Base-by-base conservation (phyloP, 1,139 yeast genomes). In the Nakaseomyces glabratus region DNA sequence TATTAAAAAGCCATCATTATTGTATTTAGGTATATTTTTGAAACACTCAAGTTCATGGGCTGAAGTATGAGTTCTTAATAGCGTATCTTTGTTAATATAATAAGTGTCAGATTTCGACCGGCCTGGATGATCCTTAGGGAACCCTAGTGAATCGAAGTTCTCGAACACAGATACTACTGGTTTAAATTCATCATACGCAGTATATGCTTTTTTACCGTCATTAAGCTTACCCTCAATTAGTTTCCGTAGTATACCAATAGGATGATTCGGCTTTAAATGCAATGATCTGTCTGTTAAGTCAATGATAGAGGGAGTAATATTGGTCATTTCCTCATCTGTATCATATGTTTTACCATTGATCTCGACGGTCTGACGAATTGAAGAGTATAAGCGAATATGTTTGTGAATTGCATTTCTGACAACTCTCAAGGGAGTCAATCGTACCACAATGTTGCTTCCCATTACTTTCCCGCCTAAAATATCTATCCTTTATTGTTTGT, bases 41-140 rank as follows among this genome's bases (percentile, higher is more conserved):
- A 86, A 90, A 54, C 95, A 84, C 51, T 82, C 86, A 44, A 73
- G 71, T 59, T 90, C 98, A 57, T 90, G 99, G 0, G 98, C 98
- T 1, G 96, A 86, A 0, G 99, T 90, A 54, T 90, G 99, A 0
- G 99, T 90, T 49, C 96, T 66, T 42, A 90, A 63, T 24, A 93
- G 63, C 28, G 79, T 65, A 11, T 69, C 69, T 40, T 75, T 67
- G 59, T 90, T 88, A 40, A 90, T 59, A 55, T 90, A 90, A 58
- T 90, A 90, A 0, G 98, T 90, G 55, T 90, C 98, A 3, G 95
- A 82, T 50, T 73, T 81, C 20, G 93, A 76, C 52, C 99, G 69
- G 3, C 98, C 97, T 0, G 95, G 95, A 53, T 90, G 99, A 53
- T 88, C 94, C 30, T 61, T 57, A 0, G 97, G 95, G 57, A 90